phyloP scores from a whole-genome alignment of 768 basidiomycete genomes.

The Hortiboletus flavorubellus region DNA sequence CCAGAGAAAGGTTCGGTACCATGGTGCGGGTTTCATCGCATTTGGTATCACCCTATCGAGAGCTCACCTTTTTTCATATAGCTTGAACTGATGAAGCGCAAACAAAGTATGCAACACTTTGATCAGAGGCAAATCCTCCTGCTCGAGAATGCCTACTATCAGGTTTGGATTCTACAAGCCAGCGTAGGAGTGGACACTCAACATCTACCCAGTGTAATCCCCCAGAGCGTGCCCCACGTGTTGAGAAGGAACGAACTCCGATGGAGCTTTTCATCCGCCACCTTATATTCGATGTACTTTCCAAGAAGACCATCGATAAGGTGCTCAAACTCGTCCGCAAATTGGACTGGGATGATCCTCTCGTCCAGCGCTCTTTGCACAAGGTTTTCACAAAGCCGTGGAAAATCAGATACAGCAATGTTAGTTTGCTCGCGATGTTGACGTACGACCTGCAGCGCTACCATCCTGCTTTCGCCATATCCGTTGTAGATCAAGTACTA shows the following conservation, averaged over 20 bases:
- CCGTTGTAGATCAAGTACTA: slow-evolving; percentile 90
- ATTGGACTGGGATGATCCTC: slow-evolving; percentile 88
- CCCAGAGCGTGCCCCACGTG: slow-evolving; percentile 83
- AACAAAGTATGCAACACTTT: slow-evolving; percentile 90
- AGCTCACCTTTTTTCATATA: slow-evolving; percentile 32
- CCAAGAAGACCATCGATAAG: slow-evolving; percentile 94
- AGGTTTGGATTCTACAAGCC: slow-evolving; percentile 44
- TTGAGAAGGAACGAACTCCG: slow-evolving; percentile 79
- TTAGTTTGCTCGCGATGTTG: slow-evolving; percentile 88
- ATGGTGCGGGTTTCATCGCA: slow-evolving; percentile 55
- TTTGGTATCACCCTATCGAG: neutral
- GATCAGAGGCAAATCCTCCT: slow-evolving; percentile 87
- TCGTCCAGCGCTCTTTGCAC: slow-evolving; percentile 61
- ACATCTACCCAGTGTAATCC: slow-evolving; percentile 79
- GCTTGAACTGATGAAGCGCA: slow-evolving; percentile 93
- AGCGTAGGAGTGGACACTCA: slow-evolving; percentile 9
- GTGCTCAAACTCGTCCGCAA: slow-evolving; percentile 91
- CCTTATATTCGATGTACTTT: slow-evolving; percentile 89
- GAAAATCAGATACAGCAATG: slow-evolving; percentile 93
- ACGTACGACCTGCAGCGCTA: slow-evolving; percentile 94
- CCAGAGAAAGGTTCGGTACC: slow-evolving; percentile 77
- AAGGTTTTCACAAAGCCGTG: slow-evolving; percentile 97
- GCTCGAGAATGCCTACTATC: slow-evolving; percentile 98
- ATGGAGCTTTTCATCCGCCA: slow-evolving; percentile 95
- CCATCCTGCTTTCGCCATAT: slow-evolving; percentile 83